Evolutionary conservation across 805 yeast species (phyloP), one percentile per base, ranked within the genome.

Genomic region (Myxozyma neotropica): DNA sequence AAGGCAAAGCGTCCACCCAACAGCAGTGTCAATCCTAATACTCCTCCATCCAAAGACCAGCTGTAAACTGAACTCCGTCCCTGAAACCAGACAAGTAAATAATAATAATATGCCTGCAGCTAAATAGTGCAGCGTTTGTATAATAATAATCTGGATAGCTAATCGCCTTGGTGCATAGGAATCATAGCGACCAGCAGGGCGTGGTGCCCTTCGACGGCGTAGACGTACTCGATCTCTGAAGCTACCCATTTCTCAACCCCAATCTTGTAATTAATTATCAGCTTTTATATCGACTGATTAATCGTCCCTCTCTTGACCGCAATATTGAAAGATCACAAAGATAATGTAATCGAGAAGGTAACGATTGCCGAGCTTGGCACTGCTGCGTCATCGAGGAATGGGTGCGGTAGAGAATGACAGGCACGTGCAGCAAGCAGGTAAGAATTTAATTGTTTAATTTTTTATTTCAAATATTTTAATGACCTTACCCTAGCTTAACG

Each of bases 1-100:
- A 6, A 82, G 72, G 36, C 86, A 81, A 44, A 93, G 74, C 0
- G 88, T 84, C 70, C 91, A 76, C 1, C 98, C 98, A 71, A 88
- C 76, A 0, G 96, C 84, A 70, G 89, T 90, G 51, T 86, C 88
- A 60, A 85, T 77, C 3, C 88, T 80, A 1, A 93, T 81, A 42
- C 82, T 74, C 62, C 83, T 82, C 96, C 96, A 92, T 50, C 90
- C 84, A 67, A 92, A 88, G 12, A 92, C 77, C 87, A 94, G 86
- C 40, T 76, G 82, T 21, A 87, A 70, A 5, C 81, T 75, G 74
- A 89, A 85, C 23, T 81, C 81, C 68, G 85, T 82, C 0, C 97
- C 97, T 33, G 85, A 79, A 12, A 94, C 75, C 53, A 82, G 76
- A 1, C 91, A 83, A 53, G 88, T 81, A 39, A 86, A 75, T 61